Conservation (phyloP, 768 basidiomycete genomes). For the Russula emetica region DNA sequence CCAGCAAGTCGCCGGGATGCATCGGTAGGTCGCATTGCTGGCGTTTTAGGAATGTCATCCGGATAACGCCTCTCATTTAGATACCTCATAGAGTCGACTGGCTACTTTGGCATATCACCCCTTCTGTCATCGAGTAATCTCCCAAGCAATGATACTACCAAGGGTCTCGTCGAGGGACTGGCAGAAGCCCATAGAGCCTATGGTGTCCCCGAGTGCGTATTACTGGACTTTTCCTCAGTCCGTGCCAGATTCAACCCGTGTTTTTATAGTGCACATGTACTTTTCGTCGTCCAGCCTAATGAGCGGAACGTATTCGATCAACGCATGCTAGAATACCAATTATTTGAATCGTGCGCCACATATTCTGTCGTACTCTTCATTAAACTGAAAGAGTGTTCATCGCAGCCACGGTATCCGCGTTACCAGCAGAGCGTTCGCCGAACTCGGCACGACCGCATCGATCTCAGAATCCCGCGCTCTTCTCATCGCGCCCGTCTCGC, state of each 20-base stretch:
- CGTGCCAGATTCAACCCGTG: background rate
- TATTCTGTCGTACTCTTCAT: background rate
- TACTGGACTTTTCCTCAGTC: background rate
- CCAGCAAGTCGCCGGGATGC: constrained; percentile 60
- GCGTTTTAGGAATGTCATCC: background rate
- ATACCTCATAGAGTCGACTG: constrained; percentile 60
- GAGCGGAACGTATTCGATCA: constrained; percentile 98
- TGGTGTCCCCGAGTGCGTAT: constrained; percentile 46
- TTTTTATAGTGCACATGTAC: constrained; percentile 48
- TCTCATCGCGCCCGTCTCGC: constrained; percentile 34
- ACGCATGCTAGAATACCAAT: constrained; percentile 78
- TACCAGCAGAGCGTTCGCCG: constrained; percentile 69
- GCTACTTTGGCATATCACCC: constrained; percentile 60
- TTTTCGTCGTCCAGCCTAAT: constrained; percentile 85
- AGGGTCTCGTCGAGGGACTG: constrained; percentile 69
- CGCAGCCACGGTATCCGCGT: constrained; percentile 69
- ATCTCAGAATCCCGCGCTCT: constrained; percentile 42
- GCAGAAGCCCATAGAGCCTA: constrained; percentile 79
- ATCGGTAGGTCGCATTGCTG: constrained; percentile 49
- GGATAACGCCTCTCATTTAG: constrained; percentile 37
- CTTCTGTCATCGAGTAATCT: constrained; percentile 52
- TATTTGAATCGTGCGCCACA: constrained; percentile 63
- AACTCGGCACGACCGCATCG: constrained; percentile 55
- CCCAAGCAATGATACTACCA: constrained; percentile 67
- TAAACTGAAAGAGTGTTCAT: background rate